Conservation (phyloP, 352 stramenopile species). For the Globisporangium megalacanthum region DNA sequence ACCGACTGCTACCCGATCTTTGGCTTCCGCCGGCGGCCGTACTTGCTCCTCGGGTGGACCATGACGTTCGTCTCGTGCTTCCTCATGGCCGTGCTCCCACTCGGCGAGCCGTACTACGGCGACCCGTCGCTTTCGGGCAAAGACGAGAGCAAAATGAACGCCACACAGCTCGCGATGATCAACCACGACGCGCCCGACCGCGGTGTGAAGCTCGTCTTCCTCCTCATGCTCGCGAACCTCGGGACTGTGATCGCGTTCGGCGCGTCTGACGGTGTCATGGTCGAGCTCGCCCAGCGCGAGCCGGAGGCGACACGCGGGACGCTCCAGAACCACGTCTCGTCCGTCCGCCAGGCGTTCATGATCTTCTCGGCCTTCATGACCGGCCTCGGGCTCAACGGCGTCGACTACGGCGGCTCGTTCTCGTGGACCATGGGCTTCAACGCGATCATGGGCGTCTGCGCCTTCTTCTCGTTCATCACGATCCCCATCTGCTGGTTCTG, state of each 20-base stretch:
- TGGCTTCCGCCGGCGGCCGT: conserved; percentile 34
- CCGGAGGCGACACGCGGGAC: conserved; percentile 35
- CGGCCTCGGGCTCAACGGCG: conserved; percentile 51
- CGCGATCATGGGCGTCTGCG: conserved; percentile 41
- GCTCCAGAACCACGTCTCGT: conserved; percentile 53
- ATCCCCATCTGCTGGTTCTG: conserved; percentile 39
- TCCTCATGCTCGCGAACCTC: conserved; percentile 61
- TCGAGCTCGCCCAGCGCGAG: conserved; percentile 62
- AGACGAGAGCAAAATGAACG: conserved; percentile 25
- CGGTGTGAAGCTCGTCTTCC: conserved; percentile 46
- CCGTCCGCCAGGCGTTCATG: conserved; percentile 25
- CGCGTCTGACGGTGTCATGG: conserved; percentile 36
- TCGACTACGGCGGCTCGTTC: conserved; percentile 54
- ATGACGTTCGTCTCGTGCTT: conserved; percentile 28
- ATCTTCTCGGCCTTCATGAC: conserved; percentile 41
- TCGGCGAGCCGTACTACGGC: conserved; percentile 52
- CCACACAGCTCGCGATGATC: conserved; percentile 34
- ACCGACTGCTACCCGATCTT: conserved; percentile 34
- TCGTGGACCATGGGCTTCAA: conserved; percentile 39
- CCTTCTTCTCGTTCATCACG: conserved; percentile 25
- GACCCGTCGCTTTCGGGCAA: conserved; percentile 30
- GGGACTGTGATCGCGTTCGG: conserved; percentile 49
- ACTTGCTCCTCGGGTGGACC: conserved; percentile 62
- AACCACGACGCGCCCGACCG: conserved; percentile 35
- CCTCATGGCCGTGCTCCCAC: conserved; percentile 27